phyloP scores from a whole-genome alignment of 2,329 filamentous ascomycete species.

The Dactylellina haptotyla region DNA sequence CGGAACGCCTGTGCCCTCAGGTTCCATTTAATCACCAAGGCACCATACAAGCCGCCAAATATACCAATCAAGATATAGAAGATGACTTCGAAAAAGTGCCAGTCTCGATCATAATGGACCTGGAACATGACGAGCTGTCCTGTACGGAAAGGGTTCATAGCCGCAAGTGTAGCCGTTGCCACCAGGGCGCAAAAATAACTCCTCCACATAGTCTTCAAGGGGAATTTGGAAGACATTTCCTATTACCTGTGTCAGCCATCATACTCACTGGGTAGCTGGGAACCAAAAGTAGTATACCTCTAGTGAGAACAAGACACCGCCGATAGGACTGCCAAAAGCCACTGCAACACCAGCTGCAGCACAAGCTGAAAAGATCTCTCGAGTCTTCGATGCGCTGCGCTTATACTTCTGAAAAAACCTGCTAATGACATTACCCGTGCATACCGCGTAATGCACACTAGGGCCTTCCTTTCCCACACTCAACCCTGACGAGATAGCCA shows the following conservation, averaged over 20 bases:
- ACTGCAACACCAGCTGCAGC: constrained; percentile 95
- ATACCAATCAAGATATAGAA: constrained; percentile 92
- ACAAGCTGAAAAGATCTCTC: constrained; percentile 93
- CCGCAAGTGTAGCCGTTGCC: constrained; percentile 88
- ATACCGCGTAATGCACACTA: constrained; percentile 98
- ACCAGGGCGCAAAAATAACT: constrained; percentile 98
- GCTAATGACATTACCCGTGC: constrained; percentile 95
- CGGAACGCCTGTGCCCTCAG: constrained; percentile 88
- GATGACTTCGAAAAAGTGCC: constrained; percentile 96
- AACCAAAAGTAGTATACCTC: constrained; percentile 67
- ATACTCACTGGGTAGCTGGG: no score
- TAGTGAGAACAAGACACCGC: constrained; percentile 92
- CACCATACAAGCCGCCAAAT: constrained; percentile 94
- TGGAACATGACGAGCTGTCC: constrained; percentile 99
- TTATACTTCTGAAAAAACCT: constrained; percentile 91
- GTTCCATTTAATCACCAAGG: constrained; percentile 98
- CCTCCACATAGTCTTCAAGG: constrained; percentile 95
- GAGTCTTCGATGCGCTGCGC: constrained; percentile 89
- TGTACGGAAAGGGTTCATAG: constrained; percentile 97
- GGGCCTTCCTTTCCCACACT: constrained; percentile 97
- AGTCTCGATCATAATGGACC: constrained; percentile 91
- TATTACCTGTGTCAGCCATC: constrained; percentile 55
- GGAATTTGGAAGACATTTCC: constrained; percentile 97
- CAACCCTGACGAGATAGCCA: constrained; percentile 91
- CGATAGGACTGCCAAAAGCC: constrained; percentile 96